Evolutionary conservation across 345 rosid genomes (phyloP).

Genomic region (Microthlaspi erraticum): DNA sequence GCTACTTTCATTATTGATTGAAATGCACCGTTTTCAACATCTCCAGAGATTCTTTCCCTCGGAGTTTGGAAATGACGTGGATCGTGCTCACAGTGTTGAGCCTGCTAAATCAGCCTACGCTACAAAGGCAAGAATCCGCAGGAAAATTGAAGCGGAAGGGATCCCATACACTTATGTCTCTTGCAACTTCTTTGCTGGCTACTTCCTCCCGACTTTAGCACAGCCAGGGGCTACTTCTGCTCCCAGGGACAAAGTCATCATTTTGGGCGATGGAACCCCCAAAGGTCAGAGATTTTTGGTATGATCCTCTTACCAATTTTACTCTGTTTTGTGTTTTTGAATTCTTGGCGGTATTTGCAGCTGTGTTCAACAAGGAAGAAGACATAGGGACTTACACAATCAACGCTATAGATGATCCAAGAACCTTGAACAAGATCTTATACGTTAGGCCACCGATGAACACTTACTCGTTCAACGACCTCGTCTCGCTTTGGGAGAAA

Average conservation of each 20-base stretch:
- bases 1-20: background rate
- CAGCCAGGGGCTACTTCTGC: constrained; percentile 54
- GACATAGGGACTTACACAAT: constrained; percentile 61
- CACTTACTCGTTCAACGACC: constrained; percentile 60
- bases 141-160: constrained; percentile 50
- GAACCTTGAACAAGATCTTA: constrained; percentile 62
- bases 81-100: constrained; percentile 54
- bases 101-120: constrained; percentile 54
- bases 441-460: constrained; percentile 56
- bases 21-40: background rate
- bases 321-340: background rate
- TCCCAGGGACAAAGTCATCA: constrained; percentile 55
- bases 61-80: constrained; percentile 67
- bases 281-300: constrained; percentile 48
- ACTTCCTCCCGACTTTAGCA: constrained; percentile 51
- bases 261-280: constrained; percentile 61
- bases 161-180: constrained; percentile 60
- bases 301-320: no score
- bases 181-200: constrained; percentile 52
- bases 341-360: constrained; percentile 33
- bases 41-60: constrained; percentile 64
- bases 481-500: constrained; percentile 65
- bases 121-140: constrained; percentile 50
- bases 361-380: constrained; percentile 55
- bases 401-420: constrained; percentile 58